Conservation (phyloP, 306 rosid genomes). For the Calophaca sinica region DNA sequence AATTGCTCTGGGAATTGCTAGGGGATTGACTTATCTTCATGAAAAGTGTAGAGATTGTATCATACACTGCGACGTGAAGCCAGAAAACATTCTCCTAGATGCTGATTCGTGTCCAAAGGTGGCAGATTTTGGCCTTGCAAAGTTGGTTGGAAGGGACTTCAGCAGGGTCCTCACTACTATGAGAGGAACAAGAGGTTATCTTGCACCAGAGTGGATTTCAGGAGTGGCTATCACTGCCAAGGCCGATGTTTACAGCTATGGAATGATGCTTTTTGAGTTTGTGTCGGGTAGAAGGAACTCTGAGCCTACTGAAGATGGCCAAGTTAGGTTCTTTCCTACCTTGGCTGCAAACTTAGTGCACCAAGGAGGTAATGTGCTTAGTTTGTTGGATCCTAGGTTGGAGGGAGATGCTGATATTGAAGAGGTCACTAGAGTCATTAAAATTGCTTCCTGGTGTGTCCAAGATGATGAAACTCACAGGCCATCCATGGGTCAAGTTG, state of each 20-base stretch:
- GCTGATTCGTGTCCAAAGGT: slow-evolving; percentile 72
- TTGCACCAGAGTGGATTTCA: slow-evolving; percentile 92
- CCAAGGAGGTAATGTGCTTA: slow-evolving; percentile 58
- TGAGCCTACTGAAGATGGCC: slow-evolving; percentile 64
- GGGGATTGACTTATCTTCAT: slow-evolving; percentile 86
- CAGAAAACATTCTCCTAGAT: slow-evolving; percentile 92
- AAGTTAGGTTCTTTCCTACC: slow-evolving; percentile 67
- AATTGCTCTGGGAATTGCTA: slow-evolving; percentile 82
- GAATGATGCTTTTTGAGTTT: slow-evolving; percentile 90
- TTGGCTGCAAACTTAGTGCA: slow-evolving; percentile 55
- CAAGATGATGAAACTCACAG: slow-evolving; percentile 79
- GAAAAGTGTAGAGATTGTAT: slow-evolving; percentile 89
- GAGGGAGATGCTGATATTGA: slow-evolving; percentile 60
- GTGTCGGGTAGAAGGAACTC: slow-evolving; percentile 86
- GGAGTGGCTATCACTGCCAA: slow-evolving; percentile 86
- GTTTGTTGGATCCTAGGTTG: slow-evolving; percentile 65
- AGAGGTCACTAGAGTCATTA: slow-evolving; percentile 60
- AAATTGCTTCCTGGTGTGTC: slow-evolving; percentile 86
- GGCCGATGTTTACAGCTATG: slow-evolving; percentile 92
- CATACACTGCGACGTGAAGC: slow-evolving; percentile 93
- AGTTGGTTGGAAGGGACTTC: slow-evolving; percentile 84
- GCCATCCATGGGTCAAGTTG: slow-evolving; percentile 85
- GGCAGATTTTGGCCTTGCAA: slow-evolving; percentile 93
- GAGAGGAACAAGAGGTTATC: slow-evolving; percentile 97
- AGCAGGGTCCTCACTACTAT: slow-evolving; percentile 88